Evolutionary conservation across 805 yeast species (phyloP), one percentile per base, ranked within the genome.

Genomic region (Saccharomycopsis guyanensis): DNA sequence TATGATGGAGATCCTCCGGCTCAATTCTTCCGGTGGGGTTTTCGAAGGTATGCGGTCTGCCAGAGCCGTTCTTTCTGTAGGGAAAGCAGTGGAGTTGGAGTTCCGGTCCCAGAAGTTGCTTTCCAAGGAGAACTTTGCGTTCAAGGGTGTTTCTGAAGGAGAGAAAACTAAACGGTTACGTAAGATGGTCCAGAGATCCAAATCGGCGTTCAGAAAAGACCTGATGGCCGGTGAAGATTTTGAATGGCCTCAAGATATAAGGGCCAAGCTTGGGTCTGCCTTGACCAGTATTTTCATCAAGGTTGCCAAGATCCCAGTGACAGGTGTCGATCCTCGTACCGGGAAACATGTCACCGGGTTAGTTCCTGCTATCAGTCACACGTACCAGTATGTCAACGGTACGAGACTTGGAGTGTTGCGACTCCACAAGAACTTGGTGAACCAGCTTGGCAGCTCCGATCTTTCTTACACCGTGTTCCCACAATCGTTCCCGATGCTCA

Each of bases 331-430:
- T 59, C 97, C 97, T 1, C 70, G 77, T 2, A 81, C 95, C 0
- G 82, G 84, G 8, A 65, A 76, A 43, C 60, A 61, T 1, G 82
- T 85, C n/a, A 64, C 65, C 27, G 94, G 89, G 18, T 68, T 73
- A 34, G 91, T 88, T 5, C 96, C 97, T 2, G 97, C 97, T 0
- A 84, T 93, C 57, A 80, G 79, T 50, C 97, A 93, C 59, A 76
- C 87, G 3, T 89, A 86, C 62, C 94, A 86, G 62, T 87, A 82
- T 57, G 74, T 76, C 41, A 74, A 75, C 45, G 96, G 97, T 32
- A 76, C 77, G 50, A 82, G 81, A 57, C 65, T 87, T 23, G 98
- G 98, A 37, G 80, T 89, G 7, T 66, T 93, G 47, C 81, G 79
- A 51, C 66, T 86, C 7, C 96, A 93, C 62, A 76, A 76, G 51